Conservation (phyloP, 257 asterid genomes). For the Solanum rostratum region DNA sequence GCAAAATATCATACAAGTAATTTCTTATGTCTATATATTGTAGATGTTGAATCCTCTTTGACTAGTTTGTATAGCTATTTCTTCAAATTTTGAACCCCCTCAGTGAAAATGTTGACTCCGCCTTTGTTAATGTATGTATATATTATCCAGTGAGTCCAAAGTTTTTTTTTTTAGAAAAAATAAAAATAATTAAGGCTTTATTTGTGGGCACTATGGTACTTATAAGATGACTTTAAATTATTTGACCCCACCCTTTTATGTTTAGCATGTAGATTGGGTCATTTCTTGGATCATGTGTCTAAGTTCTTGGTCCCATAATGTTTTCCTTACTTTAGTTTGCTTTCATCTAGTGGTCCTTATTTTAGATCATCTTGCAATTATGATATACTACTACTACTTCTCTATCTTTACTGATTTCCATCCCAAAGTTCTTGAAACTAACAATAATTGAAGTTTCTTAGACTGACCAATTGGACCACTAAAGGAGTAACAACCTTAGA, state of each 20-base stretch:
- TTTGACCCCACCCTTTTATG: neutral
- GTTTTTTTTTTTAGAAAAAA: neutral
- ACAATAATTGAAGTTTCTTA: neutral
- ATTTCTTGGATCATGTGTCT: slow-evolving; percentile 80
- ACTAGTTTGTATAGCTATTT: too few species aligned
- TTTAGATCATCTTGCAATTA: neutral
- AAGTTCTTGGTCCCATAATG: slow-evolving; percentile 58
- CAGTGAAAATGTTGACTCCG: rapidly evolving
- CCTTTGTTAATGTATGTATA: too few species aligned
- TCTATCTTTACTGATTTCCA: neutral
- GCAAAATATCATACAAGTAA: too few species aligned
- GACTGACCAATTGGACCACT: neutral
- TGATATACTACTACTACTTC: neutral
- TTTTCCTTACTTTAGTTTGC: slow-evolving; percentile 17
- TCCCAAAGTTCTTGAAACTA: neutral
- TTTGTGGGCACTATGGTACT: neutral
- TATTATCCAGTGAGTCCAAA: neutral
- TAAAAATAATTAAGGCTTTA: neutral
- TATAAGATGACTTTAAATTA: neutral
- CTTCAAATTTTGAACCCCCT: too few species aligned
- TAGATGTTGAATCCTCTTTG: too few species aligned
- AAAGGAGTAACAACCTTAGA: neutral
- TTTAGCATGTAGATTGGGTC: neutral
- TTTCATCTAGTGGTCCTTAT: neutral
- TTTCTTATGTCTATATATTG: too few species aligned